Evolutionary conservation across 805 yeast genomes (phyloP), one percentile per base, ranked within the genome.

Genomic region (Kazachstania taianensis): DNA sequence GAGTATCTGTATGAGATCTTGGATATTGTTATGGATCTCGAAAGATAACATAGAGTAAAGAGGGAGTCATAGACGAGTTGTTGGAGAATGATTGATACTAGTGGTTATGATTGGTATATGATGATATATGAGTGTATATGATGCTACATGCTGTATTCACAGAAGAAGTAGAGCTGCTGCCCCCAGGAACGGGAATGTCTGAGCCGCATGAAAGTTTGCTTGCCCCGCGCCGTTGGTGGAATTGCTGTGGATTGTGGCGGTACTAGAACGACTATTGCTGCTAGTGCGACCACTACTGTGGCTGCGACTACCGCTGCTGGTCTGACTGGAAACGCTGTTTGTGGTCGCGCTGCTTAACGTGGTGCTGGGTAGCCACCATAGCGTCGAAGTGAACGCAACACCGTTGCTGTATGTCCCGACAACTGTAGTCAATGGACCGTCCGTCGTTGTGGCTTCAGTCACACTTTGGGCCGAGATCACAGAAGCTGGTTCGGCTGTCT

Each of bases 321-420:
- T 22, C 8, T n/a, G 12, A 4, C 25, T 22, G 29, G 9, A 12
- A 4, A 12, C 9, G 29, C 29, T 26, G 29, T 13, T 26, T 12
- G 34, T 36, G 18, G 28, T 13, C n/a, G n/a, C 33, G 8, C 29
- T 18, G 15, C 30, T 19, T 12, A 30, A 13, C 15, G 41, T 30
- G 14, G 53, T 35, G 10, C 53, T 39, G 26, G 57, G 54, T 12
- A 48, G 41, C 60, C 58, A 55, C 59, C 59, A 55, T n/a, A 52
- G 36, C 2, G 50, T 52, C 8, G 57, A 50, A 6, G 52, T 44
- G 33, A 48, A 49, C 2, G 44, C 7, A 13, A 37, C 44, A 32
- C 57, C 55, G 6, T 37, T 35, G 10, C 55, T 39, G 26, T 50
- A 40, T 4, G 51, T 41, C 16, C 49, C 38, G 1, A 49, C 44